Base-by-base conservation (phyloP, 2,329 filamentous ascomycete species). In the Aspergillus floridensis region DNA sequence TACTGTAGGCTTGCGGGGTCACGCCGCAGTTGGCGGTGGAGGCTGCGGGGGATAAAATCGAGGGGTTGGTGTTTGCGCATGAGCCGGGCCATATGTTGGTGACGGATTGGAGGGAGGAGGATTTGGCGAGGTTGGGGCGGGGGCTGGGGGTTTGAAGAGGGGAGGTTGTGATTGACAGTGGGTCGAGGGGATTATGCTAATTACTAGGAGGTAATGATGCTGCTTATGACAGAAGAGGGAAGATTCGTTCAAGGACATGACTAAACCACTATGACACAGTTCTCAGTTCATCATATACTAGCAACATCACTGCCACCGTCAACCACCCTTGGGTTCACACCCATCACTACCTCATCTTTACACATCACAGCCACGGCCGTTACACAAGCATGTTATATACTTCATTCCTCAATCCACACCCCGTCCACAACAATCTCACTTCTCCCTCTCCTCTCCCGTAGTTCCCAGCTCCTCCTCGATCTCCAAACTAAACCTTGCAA, bases 21-120 rank as follows among this genome's bases (percentile, higher is more conserved):
- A 88, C 86, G 41, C 86, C 87, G 1, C 86, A 88, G 67, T 82
- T 87, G 67, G 86, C 85, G 14, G 83, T 88, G 1, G 82, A 86
- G 79, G 77, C 76, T 58, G 83, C 84, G 5, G 63, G 67, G 14
- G 53, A 65, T 7, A 74, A 70, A 7, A 66, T 87, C 49, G 66
- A 82, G 50, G 86, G 86, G 0, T 76, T 78, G 1, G 78, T 88
- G 1, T 85, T 89, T 77, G 82, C 80, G 0, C 86, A 89, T 74
- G 80, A 81, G 19, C 86, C 85, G 0, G 85, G 85, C 0, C 79
- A 86, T 68, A 88, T 88, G 86, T 68, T 88, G 47, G 73, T 87
- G 1, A 70, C 87, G 55, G 86, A 88, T 76, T 72, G 66, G 51
- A 74, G 66, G 22, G 77, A 81, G 57, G 72, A 75, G 11, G 80